Evolutionary conservation across 495 filamentous ascomycete species (phyloP), one percentile per base, ranked within the genome.

Genomic region (Corynascus novoguineensis): DNA sequence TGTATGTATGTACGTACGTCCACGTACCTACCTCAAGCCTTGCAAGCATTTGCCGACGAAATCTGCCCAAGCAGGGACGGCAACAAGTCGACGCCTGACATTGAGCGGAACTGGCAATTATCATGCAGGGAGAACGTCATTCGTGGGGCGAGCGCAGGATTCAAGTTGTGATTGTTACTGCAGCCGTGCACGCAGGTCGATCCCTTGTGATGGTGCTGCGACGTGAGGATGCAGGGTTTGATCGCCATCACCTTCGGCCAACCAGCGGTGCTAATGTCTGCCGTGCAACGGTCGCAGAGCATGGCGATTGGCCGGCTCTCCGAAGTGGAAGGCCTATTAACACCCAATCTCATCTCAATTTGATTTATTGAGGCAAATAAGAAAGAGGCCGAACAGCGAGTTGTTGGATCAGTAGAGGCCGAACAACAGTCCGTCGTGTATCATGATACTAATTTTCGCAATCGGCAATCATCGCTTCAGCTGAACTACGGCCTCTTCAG

Each of bases 401-500:
- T 10, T 44, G 37, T 10, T 48, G 27, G 44, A 12, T 27, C 24
- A n/a, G 25, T 15, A 17, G 44, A 3, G 44, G 44, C 12, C 44
- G 44, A 21, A 29, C 44, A 46, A 46, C 44, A 17, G n/a, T n/a
- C n/a, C n/a, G n/a, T n/a, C n/a, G n/a, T n/a, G n/a, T n/a, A n/a
- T n/a, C n/a, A n/a, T n/a, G 44, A 46, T 46, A 46, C 29, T 46
- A 46, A 46, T 25, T 46, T 15, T 40, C 50, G 35, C 34, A 28
- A 17, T 27, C 49, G 34, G 34, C 49, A 51, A 25, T n/a, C 49
- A 12, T 38, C 32, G 49, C 31, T 38, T 37, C 31, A 34, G n/a
- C 12, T n/a, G 35, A n/a, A 9, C 22, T 38, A 11, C 7, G 10
- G 4, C 50, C 25, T 24, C 14, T 6, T 22, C 44, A 15, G 21